A percentile compares a stretch with the other conserved stretches of the same genome.
These are phyloP conservation scores for Tylopilus orsonianus DNA, from an alignment of 1,284 basidiomycete species.

Conservation along the genomic window DNA sequence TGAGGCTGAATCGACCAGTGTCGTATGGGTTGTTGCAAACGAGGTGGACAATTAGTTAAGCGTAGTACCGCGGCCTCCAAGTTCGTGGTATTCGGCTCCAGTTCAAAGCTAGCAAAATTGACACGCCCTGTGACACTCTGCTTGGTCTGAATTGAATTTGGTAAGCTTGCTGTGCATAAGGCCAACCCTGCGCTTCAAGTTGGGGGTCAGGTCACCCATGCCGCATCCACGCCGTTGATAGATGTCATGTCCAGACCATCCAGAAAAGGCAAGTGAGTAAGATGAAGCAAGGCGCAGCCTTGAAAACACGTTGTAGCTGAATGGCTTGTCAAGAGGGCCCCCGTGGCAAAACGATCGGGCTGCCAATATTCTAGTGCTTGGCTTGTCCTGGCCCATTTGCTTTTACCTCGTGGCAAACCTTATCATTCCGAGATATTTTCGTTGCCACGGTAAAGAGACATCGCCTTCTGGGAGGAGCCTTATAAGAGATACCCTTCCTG, in stretches of 20 bases:
- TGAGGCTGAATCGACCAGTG: conserved; percentile 3
- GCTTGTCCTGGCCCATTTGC: conserved; percentile 6
- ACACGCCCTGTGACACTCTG: conserved; percentile 4
- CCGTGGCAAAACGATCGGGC: conserved; percentile 13
- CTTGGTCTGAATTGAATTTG: conserved; percentile 4
- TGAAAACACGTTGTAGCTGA: conserved; percentile 27
- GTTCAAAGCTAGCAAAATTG: conserved; percentile 12
- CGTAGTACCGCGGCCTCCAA: conserved; percentile 10
- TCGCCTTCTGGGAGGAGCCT: conserved; percentile 27
- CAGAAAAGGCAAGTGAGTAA: conserved; percentile 31
- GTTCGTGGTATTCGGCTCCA: not conserved
- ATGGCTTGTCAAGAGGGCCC: conserved; percentile 14
- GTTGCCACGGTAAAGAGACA: conserved; percentile 22
- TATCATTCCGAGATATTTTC: conserved; percentile 19
- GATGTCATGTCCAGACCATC: conserved; percentile 13
- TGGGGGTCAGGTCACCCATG: conserved; percentile 19
- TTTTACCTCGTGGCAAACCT: conserved; percentile 22
- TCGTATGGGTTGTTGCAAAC: conserved; percentile 11
- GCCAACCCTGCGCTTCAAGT: conserved; percentile 8
- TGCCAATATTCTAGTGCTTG: conserved; percentile 8
- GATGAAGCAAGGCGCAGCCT: conserved; percentile 24
- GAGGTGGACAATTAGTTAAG: conserved; percentile 22
- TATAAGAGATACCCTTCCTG: conserved; percentile 27
- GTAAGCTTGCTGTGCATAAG: conserved; percentile 4
- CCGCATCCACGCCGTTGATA: conserved; percentile 24